Evolutionary conservation across 2,329 filamentous ascomycete species (phyloP).

Genomic region (Leptoxyphium fumago): DNA sequence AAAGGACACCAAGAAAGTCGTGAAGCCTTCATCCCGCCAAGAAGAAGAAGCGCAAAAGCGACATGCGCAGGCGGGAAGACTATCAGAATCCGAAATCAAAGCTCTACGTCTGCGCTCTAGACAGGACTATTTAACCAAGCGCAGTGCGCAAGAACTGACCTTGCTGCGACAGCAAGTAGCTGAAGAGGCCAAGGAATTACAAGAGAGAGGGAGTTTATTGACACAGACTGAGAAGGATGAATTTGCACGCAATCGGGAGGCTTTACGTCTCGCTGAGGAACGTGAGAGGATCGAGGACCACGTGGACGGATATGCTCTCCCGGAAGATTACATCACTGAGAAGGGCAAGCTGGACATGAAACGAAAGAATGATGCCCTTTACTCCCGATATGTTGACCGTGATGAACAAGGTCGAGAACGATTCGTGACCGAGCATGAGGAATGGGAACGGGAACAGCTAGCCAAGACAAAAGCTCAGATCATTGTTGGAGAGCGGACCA

Average conservation of each 20-base stretch:
- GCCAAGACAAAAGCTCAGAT: constrained; percentile 81
- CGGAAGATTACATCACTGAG: constrained; percentile 88
- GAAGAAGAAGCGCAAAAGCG: constrained; percentile 38
- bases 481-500: constrained; percentile 54
- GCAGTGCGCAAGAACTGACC: constrained; percentile 71
- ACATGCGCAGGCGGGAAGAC: constrained; percentile 46
- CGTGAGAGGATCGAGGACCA: constrained; percentile 79
- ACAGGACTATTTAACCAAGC: constrained; percentile 86
- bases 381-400: constrained; percentile 76
- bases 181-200: constrained; percentile 55
- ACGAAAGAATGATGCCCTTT: constrained; percentile 78
- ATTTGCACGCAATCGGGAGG: constrained; percentile 75
- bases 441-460: constrained; percentile 87
- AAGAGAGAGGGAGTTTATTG: constrained; percentile 58
- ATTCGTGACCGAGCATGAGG: constrained; percentile 84
- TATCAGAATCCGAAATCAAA: constrained; percentile 56
- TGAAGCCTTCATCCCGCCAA: constrained; percentile 31
- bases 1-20: constrained; percentile 52
- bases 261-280: constrained; percentile 45
- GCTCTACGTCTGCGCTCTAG: constrained; percentile 72
- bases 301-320: constrained; percentile 80
- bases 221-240: constrained; percentile 70
- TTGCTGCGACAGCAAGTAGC: constrained; percentile 80
- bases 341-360: constrained; percentile 78
- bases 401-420: constrained; percentile 80